Base-by-base conservation (phyloP, 192 early-diverging fungal genomes). In the Globomyces pollinis-pini region DNA sequence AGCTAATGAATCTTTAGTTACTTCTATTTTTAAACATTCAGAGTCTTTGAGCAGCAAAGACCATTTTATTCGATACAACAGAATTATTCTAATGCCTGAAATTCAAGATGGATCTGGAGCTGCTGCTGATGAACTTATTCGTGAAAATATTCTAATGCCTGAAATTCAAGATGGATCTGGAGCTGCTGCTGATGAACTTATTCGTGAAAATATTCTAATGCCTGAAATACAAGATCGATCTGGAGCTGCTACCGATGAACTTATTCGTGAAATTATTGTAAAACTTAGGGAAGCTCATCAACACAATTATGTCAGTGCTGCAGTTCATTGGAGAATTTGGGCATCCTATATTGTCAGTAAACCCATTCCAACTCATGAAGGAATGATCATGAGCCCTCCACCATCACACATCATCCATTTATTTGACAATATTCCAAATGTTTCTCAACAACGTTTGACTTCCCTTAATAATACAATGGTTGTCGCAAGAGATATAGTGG, bases 151-250 rank as follows among this genome's bases (percentile, higher is more conserved):
- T n/a, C n/a, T n/a, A n/a, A n/a, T n/a, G n/a, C n/a, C n/a, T n/a
- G n/a, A n/a, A n/a, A n/a, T n/a, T n/a, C n/a, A n/a, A n/a, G 44
- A 47, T 47, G 28, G 44, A 47, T 20, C 44, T 47, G 44, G 44
- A 24, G 44, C 44, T 26, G 44, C 44, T 26, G 5, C 44, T 47
- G 23, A 47, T 20, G 23, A 47, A 24, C 44, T 47, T 8, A 24
- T 47, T 20, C n/a, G n/a, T n/a, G n/a, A n/a, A n/a, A n/a, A n/a
- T n/a, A n/a, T n/a, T n/a, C n/a, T n/a, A n/a, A n/a, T n/a, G n/a
- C n/a, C n/a, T n/a, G n/a, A n/a, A n/a, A n/a, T n/a, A n/a, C n/a
- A n/a, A n/a, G 44, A 47, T 47, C 21, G 44, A 47, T 20, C 44
- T 47, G 44, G 44, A 24, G 44, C 44, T 26, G 44, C 44, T 26